Evolutionary conservation across 73 alveolate genomes (phyloP).

Genomic region (Tetrahymena thermophila): DNA sequence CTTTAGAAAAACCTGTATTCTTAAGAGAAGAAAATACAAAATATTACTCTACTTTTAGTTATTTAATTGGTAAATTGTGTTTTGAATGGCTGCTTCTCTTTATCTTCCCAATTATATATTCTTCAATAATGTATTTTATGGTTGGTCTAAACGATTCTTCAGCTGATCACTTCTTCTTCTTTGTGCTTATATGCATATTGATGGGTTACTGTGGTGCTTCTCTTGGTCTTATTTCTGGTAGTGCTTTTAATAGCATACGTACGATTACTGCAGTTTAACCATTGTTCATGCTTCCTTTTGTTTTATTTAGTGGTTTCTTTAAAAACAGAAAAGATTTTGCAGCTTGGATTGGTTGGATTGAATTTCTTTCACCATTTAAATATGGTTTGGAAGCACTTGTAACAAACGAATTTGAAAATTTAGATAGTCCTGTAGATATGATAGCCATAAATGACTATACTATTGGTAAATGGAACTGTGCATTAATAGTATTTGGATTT

Average conservation of each 20-base stretch:
- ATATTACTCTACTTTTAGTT: conserved; percentile 20
- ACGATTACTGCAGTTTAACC: conserved; percentile 53
- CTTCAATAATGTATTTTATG: conserved; percentile 31
- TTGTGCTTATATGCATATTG: neutral
- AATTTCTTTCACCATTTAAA: conserved; percentile 63
- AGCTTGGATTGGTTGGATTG: conserved; percentile 65
- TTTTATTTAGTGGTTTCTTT: conserved; percentile 62
- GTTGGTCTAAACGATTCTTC: conserved; percentile 11
- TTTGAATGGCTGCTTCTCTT: conserved; percentile 11
- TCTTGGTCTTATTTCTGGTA: conserved; percentile 57
- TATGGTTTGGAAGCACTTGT: conserved; percentile 57
- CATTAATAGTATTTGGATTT: neutral
- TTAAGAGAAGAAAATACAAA: conserved; percentile 38
- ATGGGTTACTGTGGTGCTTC: conserved; percentile 16
- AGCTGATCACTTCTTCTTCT: conserved; percentile 15
- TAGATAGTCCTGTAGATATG: neutral
- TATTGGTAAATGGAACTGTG: neutral
- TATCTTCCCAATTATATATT: conserved; percentile 11
- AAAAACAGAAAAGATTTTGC: conserved; percentile 42
- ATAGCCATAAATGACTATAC: neutral
- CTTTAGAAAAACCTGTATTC: conserved; percentile 38
- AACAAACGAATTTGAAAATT: conserved; percentile 51
- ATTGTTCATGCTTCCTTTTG: conserved; percentile 53
- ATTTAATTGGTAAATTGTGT: conserved; percentile 21
- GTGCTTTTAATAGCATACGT: conserved; percentile 38